phyloP scores from a whole-genome alignment of 2,329 filamentous ascomycete species.

The Penicillium hesseltinei region DNA sequence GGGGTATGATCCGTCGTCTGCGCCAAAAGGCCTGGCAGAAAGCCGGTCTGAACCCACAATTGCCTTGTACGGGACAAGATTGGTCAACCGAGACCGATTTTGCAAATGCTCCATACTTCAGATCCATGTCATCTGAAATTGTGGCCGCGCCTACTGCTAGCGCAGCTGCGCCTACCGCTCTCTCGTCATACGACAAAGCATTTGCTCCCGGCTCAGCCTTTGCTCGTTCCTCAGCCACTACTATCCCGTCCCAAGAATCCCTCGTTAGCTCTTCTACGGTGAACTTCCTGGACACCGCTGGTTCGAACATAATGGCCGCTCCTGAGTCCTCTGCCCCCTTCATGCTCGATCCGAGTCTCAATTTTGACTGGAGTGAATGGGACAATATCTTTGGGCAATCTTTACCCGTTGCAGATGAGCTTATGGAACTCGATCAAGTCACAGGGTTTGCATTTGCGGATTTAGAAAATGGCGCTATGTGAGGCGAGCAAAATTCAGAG shows the following conservation, averaged over 20 bases:
- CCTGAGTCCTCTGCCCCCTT: slow-evolving; percentile 28
- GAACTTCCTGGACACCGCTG: slow-evolving; percentile 22
- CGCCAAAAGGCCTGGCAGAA: slow-evolving; percentile 50
- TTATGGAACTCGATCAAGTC: slow-evolving; percentile 44
- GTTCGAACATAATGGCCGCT: not conserved
- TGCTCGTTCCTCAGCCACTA: not conserved
- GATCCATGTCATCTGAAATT: not conserved
- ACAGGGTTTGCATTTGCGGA: slow-evolving; percentile 26
- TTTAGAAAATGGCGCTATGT: not conserved
- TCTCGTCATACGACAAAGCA: not conserved
- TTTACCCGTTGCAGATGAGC: slow-evolving; percentile 44
- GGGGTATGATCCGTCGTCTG: slow-evolving; percentile 49
- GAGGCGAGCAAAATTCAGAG: not conserved
- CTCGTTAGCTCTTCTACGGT: not conserved
- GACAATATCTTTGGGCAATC: slow-evolving; percentile 50
- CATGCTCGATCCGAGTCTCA: slow-evolving; percentile 41
- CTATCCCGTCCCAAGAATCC: not conserved
- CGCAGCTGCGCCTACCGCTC: not conserved
- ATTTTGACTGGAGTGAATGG: slow-evolving; percentile 52
- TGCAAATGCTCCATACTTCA: not conserved
- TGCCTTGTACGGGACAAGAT: slow-evolving; percentile 48
- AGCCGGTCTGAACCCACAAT: slow-evolving; percentile 46
- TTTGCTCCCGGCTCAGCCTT: not conserved
- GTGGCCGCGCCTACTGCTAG: slow-evolving; percentile 7
- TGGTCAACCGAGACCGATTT: slow-evolving; percentile 18